Evolutionary conservation across 768 basidiomycete genomes (phyloP).

Genomic region (Russula dissimulans): DNA sequence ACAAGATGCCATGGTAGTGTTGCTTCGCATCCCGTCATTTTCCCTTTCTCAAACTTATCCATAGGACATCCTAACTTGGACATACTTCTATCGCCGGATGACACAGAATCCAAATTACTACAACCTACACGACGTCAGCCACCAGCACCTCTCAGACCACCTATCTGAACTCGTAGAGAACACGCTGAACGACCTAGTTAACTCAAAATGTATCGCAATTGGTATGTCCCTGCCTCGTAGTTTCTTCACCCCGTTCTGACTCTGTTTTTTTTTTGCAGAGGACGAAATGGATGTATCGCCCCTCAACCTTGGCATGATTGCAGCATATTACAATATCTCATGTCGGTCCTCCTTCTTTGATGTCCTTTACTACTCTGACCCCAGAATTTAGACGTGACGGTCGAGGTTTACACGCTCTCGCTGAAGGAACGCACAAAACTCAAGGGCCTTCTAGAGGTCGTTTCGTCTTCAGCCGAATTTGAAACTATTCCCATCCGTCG

Average conservation of each 20-base stretch:
- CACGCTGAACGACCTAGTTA: slow-evolving; percentile 83
- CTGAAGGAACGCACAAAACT: slow-evolving; percentile 95
- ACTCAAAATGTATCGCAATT: slow-evolving; percentile 91
- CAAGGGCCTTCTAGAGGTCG: slow-evolving; percentile 92
- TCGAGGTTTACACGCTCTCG: slow-evolving; percentile 94
- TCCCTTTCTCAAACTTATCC: background rate
- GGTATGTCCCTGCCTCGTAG: slow-evolving; percentile 34
- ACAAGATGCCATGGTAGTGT: slow-evolving; percentile 82
- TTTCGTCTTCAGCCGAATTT: slow-evolving; percentile 95
- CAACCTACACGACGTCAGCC: slow-evolving; percentile 89
- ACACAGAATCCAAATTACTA: slow-evolving; percentile 97
- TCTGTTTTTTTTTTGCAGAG: slow-evolving; percentile 34
- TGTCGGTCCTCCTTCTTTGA: slow-evolving; percentile 38
- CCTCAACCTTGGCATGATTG: slow-evolving; percentile 97
- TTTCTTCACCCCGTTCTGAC: background rate
- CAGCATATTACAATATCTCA: slow-evolving; percentile 91
- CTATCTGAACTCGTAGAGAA: slow-evolving; percentile 93
- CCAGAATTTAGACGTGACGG: slow-evolving; percentile 65
- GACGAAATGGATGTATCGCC: slow-evolving; percentile 91
- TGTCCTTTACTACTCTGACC: background rate
- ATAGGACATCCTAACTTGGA: slow-evolving; percentile 96
- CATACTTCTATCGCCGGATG: slow-evolving; percentile 95
- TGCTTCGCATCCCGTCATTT: background rate
- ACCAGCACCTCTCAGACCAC: slow-evolving; percentile 92
- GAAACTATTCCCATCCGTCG: slow-evolving; percentile 91